Evolutionary conservation across 495 filamentous ascomycete species (phyloP).

Genomic region (Podospora sp.): DNA sequence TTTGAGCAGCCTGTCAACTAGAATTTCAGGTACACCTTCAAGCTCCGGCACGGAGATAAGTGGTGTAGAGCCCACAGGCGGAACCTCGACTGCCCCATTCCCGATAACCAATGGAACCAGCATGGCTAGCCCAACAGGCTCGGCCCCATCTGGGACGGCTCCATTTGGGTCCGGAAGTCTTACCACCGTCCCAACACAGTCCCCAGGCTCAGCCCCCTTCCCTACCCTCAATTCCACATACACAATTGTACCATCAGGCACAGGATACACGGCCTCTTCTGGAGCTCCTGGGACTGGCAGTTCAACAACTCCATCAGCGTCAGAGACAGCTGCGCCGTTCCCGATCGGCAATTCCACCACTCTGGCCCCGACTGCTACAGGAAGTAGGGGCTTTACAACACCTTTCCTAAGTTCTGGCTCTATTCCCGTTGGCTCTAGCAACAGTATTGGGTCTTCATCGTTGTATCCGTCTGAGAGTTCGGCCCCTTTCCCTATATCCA

Average conservation of each 20-base stretch:
- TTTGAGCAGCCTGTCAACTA: too few species aligned
- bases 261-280: background rate
- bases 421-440: background rate
- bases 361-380: background rate
- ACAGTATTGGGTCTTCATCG: background rate
- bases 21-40: background rate
- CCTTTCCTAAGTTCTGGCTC: background rate
- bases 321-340: background rate
- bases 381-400: background rate
- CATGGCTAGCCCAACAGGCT: background rate
- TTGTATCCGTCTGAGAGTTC: conserved; percentile 1
- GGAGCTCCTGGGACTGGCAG: background rate
- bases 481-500: conserved; percentile 17
- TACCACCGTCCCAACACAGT: background rate
- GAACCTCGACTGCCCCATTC: conserved; percentile 11
- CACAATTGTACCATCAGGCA: background rate
- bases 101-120: conserved; percentile 20
- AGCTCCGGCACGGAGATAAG: background rate
- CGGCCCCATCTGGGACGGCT: background rate
- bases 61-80: background rate
- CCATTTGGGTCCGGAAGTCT: background rate
- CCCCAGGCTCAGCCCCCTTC: background rate
- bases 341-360: background rate
- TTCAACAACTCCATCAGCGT: background rate
- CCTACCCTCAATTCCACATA: background rate